Evolutionary conservation across 495 filamentous ascomycete genomes (phyloP), one percentile per base, ranked within the genome.

Genomic region (Amorphotheca resinae): DNA sequence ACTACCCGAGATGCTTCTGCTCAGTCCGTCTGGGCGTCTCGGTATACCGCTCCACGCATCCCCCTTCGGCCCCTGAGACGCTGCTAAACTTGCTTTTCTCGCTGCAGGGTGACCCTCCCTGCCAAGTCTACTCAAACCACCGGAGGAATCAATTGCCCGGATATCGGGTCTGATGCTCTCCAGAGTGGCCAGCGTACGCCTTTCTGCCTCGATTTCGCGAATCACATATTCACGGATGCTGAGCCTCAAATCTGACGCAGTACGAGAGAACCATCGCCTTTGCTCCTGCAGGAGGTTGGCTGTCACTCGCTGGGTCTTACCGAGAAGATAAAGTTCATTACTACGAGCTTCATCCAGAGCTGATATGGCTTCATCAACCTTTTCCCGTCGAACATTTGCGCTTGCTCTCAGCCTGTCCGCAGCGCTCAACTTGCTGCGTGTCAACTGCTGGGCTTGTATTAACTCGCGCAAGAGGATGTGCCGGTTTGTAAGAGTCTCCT

Each of bases 381-480:
- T 96, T 49, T 99, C 91, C 23, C 79, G 74, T 33, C 84, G 79
- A 16, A 96, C 85, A 28, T 76, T 86, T 31, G 81, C 79, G 57
- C 73, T 81, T 5, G 82, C 72, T 58, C 89, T 93, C 49, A 99
- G 70, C 12, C 89, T 78, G 58, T 95, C 87, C 9, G 87, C 85
- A 0, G 88, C 87, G 45, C 77, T 72, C 17, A 83, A 73, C 56
- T 85, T 87, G 59, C 73, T 83, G 31, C 79, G 75, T 6, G 87
- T 82, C 32, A 64, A 64, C 56, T 89, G 82, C 56, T 93, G 83
- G 2, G 91, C 88, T 59, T 91, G 80, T 20, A 93, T 59, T 33
- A 95, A 74, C 49, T 99, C 93, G 36, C 93, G 86, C 23, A 95
- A 81, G n/a, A 99, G 73, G 55, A 99, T 94, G 61, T 99, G 93